These are phyloP conservation scores for Fimicolochytrium jonesii DNA, from an alignment of 192 early-diverging fungal species.

Conservation along the genomic window DNA sequence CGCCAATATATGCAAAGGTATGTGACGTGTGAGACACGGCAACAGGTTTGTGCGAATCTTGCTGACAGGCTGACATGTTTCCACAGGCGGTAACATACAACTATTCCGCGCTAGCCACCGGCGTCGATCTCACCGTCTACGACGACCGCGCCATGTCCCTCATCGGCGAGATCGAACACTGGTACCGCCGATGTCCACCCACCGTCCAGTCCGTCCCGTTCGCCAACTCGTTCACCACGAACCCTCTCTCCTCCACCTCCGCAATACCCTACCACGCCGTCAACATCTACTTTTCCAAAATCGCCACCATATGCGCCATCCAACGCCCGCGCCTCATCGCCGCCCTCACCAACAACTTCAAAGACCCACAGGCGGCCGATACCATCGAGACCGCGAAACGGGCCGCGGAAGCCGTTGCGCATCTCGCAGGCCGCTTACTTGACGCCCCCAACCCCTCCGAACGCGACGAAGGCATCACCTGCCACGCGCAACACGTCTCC, in stretches of 20 bases:
- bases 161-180: conserved; percentile 4
- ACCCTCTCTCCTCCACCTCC: not conserved
- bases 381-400: conserved; percentile 2
- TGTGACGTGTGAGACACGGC: not conserved
- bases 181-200: conserved; percentile 6
- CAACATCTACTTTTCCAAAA: conserved; percentile 5
- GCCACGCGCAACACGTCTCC: conserved; percentile 2
- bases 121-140: not conserved
- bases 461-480: not conserved
- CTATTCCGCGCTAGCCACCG: not conserved
- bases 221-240: not conserved
- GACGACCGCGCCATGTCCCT: not conserved
- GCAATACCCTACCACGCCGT: conserved; percentile 7
- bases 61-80: not conserved
- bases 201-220: not conserved
- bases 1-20: conserved; percentile 4
- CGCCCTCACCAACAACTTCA: not conserved
- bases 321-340: conserved; percentile 15
- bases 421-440: not conserved
- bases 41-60: not conserved
- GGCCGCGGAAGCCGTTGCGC: conserved; percentile 6
- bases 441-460: not conserved
- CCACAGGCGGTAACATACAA: conserved; percentile 18
- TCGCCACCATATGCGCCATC: conserved; percentile 9
- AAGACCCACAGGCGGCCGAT: not conserved